Base-by-base conservation (phyloP, 2,329 filamentous ascomycete species). In the Pseudocercospora pini-densiflorae region DNA sequence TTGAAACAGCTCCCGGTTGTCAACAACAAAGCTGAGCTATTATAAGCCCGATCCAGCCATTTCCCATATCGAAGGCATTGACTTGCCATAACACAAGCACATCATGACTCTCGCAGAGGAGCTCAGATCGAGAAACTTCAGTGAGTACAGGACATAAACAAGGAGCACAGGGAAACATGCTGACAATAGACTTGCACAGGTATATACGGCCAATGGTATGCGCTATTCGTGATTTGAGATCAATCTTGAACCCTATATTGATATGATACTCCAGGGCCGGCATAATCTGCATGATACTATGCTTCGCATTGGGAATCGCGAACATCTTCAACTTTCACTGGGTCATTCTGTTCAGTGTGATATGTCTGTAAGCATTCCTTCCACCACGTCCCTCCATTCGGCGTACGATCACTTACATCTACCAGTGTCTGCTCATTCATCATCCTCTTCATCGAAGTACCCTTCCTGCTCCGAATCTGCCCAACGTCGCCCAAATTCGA, bases 401-500 rank as follows among this genome's bases (percentile, higher is more conserved):
- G 14, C 51, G 6, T 6, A n/a, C 58, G 14, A 19, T 33, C 7
- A 31, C 33, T 59, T 58, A 60, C 24, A 16, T 59, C 24, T 19
- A 45, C 9, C 74, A 84, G 84, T 71, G 75, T 83, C 59, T 83
- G 74, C 71, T 72, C 81, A 64, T 83, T 84, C 77, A 75, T 84
- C 72, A 81, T 84, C 73, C 78, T 84, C 74, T 84, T 85, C 76
- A 81, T 84, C 72, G 83, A 99, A 80, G 90, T 99, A 19, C 95
- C 95, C 29, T 90, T 98, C 66, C 91, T 99, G 65, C 90, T 99
- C 68, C 92, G 95, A 81, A 97, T 99, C 83, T 99, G 95, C 84
- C 95, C 95, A 65, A 99, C 95, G 5, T 98, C 94, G 14, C 81
- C 90, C 70, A 89, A 87, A 71, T 99, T 99, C 82, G 95, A 99